Evolutionary conservation across 768 basidiomycete species (phyloP), one percentile per base, ranked within the genome.

Genomic region (Panaeolus papilionaceus): DNA sequence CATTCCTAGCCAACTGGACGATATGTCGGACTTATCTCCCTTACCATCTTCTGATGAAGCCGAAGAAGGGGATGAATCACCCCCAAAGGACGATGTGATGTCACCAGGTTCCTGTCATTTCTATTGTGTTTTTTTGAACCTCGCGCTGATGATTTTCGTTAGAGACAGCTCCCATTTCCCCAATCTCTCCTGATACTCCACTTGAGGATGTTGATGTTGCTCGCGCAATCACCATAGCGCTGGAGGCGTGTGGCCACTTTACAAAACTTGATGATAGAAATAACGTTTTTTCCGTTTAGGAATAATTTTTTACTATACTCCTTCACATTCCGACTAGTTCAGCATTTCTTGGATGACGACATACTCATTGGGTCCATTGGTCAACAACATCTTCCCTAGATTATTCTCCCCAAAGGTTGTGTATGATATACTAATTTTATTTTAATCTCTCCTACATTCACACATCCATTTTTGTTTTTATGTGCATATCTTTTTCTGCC

Each of bases 181-280:
- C 20, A 4, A 3, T 37, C 11, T 58, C 28, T 9, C 3, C 28
- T 58, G 14, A 33, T 33, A 28, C 33, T 33, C 33, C 11, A 16
- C 11, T 58, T 23, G 54, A 37, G 28, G 54, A 23, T 3, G 26
- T 3, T 16, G 54, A 28, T 37, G 54, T 58, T 28, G 54, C 54
- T 58, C 54, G 54, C 14, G 54, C 54, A 5, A 58, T 58, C 16
- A 12, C 26, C 33, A 58, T 58, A 33, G 54, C 54, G 26, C 28
- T 58, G 28, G 54, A 58, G 54, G 54, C 54, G 54, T 58, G 54
- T 58, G 54, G 54, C 26, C 54, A 58, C 4, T 33, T n/a, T 58
- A 33, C 54, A 33, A 58, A 58, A 28, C 33, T 33, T 33, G 54
- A 58, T 58, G 54, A 58, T 58, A 33, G 54, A 28, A 33, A 33